Evolutionary conservation across 2,329 filamentous ascomycete genomes (phyloP).

Genomic region (Phaeosphaeriaceae sp.): DNA sequence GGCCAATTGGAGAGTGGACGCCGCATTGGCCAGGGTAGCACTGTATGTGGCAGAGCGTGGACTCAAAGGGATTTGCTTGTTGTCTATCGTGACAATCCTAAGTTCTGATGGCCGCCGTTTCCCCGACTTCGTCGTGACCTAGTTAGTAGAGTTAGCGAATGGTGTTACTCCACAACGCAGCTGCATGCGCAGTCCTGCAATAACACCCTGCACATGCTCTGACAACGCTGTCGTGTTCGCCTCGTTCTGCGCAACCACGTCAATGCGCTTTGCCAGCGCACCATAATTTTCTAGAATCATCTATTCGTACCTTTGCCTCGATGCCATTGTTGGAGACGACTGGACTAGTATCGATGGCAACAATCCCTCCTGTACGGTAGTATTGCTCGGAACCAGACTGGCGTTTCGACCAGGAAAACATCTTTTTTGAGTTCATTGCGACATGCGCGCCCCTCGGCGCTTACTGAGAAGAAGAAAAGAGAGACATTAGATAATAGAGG

Average conservation of each 20-base stretch:
- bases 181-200: constrained; percentile 21
- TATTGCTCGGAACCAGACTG: constrained; percentile 43
- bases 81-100: constrained; percentile 33
- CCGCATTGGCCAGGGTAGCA: constrained; percentile 34
- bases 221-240: constrained; percentile 23
- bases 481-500: constrained; percentile 9
- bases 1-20: constrained; percentile 48
- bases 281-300: constrained; percentile 5
- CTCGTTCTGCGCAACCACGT: constrained; percentile 41
- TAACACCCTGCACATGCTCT: constrained; percentile 28
- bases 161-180: constrained; percentile 36
- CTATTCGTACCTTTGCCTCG: constrained; percentile 40
- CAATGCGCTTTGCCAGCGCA: constrained; percentile 43
- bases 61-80: constrained; percentile 25
- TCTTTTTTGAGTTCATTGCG: constrained; percentile 50
- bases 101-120: constrained; percentile 40
- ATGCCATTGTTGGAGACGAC: constrained; percentile 12
- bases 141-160: constrained; percentile 40
- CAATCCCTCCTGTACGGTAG: constrained; percentile 47
- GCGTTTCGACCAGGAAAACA: constrained; percentile 55
- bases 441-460: constrained; percentile 2
- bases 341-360: constrained; percentile 42
- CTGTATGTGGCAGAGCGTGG: constrained; percentile 38
- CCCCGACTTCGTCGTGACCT: constrained; percentile 30
- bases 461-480: constrained; percentile 1